Conservation (phyloP, 2,329 filamentous ascomycete species). For the Sporothrix brasiliensis region DNA sequence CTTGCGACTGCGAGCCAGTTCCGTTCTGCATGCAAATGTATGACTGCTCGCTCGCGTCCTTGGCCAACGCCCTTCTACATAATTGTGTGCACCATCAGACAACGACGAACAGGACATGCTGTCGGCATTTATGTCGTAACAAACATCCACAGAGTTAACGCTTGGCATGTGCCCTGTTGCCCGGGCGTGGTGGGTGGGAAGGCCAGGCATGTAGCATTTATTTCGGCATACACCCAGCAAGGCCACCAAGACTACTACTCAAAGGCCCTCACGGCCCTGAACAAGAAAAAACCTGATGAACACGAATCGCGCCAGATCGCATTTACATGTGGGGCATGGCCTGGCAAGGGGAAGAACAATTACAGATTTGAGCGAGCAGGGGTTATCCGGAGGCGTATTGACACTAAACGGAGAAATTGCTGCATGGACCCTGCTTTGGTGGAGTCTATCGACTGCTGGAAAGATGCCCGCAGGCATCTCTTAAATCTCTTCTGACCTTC, state of each 20-base stretch:
- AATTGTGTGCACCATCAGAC: background rate
- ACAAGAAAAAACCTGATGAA: slow-evolving; percentile 21
- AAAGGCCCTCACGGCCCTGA: background rate
- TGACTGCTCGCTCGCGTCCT: background rate
- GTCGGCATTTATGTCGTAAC: slow-evolving; percentile 15
- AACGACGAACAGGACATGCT: background rate
- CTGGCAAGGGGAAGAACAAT: slow-evolving; percentile 14
- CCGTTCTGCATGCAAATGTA: background rate
- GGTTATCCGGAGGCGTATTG: background rate
- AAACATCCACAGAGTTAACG: background rate
- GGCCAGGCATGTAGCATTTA: slow-evolving; percentile 11
- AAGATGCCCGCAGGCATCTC: background rate
- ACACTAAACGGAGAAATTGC: background rate
- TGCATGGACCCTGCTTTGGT: slow-evolving; percentile 1
- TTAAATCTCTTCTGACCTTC: background rate
- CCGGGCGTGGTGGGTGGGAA: slow-evolving; percentile 17
- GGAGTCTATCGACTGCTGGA: background rate
- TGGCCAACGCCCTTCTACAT: background rate
- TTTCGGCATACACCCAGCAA: background rate
- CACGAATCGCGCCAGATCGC: slow-evolving; percentile 27
- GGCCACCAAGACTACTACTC: background rate
- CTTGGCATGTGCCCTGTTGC: slow-evolving; percentile 2
- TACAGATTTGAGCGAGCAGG: slow-evolving; percentile 20
- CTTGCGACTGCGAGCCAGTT: background rate
- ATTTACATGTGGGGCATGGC: slow-evolving; percentile 15